Conservation (phyloP, 495 filamentous ascomycete species). For the Penicillium robsamsonii region DNA sequence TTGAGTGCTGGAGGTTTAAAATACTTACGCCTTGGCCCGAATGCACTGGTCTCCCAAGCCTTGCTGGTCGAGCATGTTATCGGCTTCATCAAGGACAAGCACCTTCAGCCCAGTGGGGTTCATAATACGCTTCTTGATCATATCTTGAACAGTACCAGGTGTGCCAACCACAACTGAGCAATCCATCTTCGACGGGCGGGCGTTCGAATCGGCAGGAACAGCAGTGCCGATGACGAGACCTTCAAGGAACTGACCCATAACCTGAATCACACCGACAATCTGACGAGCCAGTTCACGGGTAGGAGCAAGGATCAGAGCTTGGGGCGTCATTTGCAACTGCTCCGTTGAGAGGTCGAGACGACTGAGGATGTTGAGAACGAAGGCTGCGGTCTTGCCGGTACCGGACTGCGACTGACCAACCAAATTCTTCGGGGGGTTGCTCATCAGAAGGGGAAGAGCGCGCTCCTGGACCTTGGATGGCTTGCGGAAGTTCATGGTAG, state of each 20-base stretch:
- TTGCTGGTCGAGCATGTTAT: conserved; percentile 94
- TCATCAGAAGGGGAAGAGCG: conserved; percentile 82
- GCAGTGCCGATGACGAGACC: conserved; percentile 71
- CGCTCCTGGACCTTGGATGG: conserved; percentile 97
- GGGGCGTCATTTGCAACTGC: conserved; percentile 55
- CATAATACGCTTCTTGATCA: conserved; percentile 70
- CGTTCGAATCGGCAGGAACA: conserved; percentile 69
- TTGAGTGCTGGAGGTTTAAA: not conserved
- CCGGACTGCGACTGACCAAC: conserved; percentile 98
- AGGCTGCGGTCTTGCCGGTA: conserved; percentile 97
- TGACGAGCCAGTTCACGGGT: conserved; percentile 94
- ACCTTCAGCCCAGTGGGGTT: conserved; percentile 64
- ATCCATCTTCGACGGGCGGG: conserved; percentile 58
- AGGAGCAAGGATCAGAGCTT: conserved; percentile 86
- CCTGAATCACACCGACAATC: conserved; percentile 76
- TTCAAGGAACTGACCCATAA: conserved; percentile 78
- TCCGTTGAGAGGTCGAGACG: conserved; percentile 69
- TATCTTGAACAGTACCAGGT: conserved; percentile 86
- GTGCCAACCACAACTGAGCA: conserved; percentile 86
- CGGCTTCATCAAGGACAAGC: conserved; percentile 87
- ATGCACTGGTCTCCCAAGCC: conserved; percentile 93
- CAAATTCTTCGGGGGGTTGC: conserved; percentile 81
- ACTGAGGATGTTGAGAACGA: conserved; percentile 84
- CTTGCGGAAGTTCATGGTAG: conserved; percentile 84
- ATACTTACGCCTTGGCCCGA: conserved; percentile 75